Evolutionary conservation across 2,329 filamentous ascomycete species (phyloP), one percentile per base, ranked within the genome.

Genomic region (Aspergillus tamarii): DNA sequence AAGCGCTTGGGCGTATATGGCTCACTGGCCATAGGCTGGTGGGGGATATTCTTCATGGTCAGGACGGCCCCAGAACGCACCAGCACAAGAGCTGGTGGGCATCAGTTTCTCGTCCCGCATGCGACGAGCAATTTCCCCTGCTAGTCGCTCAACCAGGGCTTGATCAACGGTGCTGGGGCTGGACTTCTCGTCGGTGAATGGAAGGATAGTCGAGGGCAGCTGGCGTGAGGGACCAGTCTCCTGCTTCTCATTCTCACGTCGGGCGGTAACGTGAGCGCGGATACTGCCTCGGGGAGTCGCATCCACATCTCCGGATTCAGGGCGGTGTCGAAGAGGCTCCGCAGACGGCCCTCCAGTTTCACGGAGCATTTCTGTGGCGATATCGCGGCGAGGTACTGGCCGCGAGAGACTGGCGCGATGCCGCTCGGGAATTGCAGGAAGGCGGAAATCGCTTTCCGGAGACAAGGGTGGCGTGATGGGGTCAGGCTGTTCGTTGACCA

Each of bases 61-160:
- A 45, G 74, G 69, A 23, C 73, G 76, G 36, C 75, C 73, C 76
- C 77, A 81, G 59, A 76, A 78, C 28, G 71, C 72, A 46, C 72
- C 72, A 46, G 70, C 73, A 75, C 73, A 72, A 71, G 71, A 66
- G 36, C 70, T 74, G 56, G 67, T 70, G 23, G 70, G 62, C 57
- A 77, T 72, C 53, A 76, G 74, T 79, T 97, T 95, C 80, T 97
- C 92, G 70, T 97, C 92, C 69, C 94, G 92, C 68, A 96, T 93
- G 61, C 92, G 90, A 65, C 77, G 77, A 41, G 93, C 93, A 71
- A 98, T 94, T 78, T 98, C 95, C 67, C 89, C 90, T 6, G 94
- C 94, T 87, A 99, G 95, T 82, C 97, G 78, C 71, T 80, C 78
- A 58, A 83, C 80, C 71, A 80, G 76, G 5, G 76, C 77, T 66